These are phyloP conservation scores for Lactarius sanguifluus DNA, from an alignment of 768 basidiomycete species.

Conservation along the genomic window DNA sequence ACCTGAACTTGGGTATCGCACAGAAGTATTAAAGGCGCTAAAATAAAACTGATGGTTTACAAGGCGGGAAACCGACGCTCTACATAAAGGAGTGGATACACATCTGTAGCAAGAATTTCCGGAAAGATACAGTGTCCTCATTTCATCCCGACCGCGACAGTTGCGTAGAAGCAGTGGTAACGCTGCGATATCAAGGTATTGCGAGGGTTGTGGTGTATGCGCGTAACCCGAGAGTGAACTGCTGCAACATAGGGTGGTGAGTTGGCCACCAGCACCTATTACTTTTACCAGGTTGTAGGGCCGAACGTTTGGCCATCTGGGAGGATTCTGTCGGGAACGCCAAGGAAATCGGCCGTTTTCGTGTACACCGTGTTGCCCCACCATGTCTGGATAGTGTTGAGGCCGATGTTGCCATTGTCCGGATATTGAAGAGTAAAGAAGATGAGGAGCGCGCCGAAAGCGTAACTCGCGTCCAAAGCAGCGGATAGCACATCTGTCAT, in stretches of 20 bases:
- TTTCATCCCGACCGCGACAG: background rate
- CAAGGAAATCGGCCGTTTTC: background rate
- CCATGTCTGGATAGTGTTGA: conserved; percentile 54
- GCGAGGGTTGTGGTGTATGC: background rate
- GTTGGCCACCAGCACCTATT: background rate
- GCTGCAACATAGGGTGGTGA: background rate
- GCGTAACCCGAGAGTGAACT: background rate
- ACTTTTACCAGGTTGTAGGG: background rate
- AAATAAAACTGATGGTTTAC: background rate
- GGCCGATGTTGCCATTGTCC: conserved; percentile 42
- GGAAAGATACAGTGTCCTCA: background rate
- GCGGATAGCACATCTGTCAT: conserved; percentile 59
- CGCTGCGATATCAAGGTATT: background rate
- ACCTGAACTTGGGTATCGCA: background rate
- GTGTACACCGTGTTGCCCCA: conserved; percentile 49
- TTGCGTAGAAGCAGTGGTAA: background rate
- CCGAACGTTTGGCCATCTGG: background rate
- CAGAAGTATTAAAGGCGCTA: background rate
- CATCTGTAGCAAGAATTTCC: background rate
- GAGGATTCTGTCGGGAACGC: background rate
- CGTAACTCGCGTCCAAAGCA: conserved; percentile 68
- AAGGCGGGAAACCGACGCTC: background rate
- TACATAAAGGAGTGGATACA: background rate
- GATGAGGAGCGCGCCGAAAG: conserved; percentile 52
- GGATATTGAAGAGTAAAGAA: conserved; percentile 68